These are phyloP conservation scores for Dactylonectria estremocensis DNA, from an alignment of 2,329 filamentous ascomycete species.

Conservation along the genomic window DNA sequence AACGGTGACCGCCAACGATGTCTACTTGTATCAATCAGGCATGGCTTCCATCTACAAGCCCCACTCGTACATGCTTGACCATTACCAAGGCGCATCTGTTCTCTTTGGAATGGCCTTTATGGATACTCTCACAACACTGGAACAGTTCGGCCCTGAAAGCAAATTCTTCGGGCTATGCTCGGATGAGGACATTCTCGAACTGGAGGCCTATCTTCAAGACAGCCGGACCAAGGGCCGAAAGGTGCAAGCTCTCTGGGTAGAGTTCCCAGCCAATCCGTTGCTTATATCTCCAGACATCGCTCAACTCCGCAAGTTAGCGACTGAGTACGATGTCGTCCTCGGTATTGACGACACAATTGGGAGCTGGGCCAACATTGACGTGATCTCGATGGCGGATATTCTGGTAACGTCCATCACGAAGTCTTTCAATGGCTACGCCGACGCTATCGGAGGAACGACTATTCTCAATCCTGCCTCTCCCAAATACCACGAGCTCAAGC, in stretches of 20 bases:
- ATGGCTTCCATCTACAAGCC: background rate
- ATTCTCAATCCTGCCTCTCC: background rate
- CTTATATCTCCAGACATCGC: background rate
- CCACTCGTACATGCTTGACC: background rate
- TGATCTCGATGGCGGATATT: background rate
- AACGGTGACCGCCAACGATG: background rate
- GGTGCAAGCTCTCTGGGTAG: background rate
- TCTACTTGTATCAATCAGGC: background rate
- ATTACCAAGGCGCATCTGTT: too few species aligned
- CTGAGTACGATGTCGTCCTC: background rate
- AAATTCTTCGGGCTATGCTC: background rate
- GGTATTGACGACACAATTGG: slow-evolving; percentile 1
- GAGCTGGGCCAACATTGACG: background rate
- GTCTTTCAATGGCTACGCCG: background rate
- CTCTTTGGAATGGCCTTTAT: background rate
- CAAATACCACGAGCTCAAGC: background rate
- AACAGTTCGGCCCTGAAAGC: background rate
- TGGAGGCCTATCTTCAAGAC: too few species aligned
- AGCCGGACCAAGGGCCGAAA: background rate
- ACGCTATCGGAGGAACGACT: background rate
- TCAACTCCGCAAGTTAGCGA: background rate
- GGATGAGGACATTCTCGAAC: background rate
- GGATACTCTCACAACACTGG: background rate
- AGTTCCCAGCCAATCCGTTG: background rate
- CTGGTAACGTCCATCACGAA: background rate